phyloP scores from a whole-genome alignment of 495 filamentous ascomycete genomes.

The Neurospora hispaniola region DNA sequence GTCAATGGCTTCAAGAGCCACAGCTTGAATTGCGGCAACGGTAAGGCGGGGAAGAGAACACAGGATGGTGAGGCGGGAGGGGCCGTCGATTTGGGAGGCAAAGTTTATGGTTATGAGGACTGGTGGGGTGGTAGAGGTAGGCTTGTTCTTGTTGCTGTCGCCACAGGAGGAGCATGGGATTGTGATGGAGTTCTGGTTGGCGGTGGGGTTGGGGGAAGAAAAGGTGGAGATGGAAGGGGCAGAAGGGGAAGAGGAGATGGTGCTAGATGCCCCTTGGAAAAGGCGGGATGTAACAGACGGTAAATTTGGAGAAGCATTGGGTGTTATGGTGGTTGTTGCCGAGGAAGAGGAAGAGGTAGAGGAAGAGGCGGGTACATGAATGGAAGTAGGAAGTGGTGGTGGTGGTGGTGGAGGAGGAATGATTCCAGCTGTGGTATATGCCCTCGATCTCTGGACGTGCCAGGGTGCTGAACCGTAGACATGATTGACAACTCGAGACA shows the following conservation, averaged over 20 bases:
- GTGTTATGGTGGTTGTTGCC: conserved; percentile 13
- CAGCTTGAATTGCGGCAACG: neutral
- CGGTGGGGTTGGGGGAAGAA: neutral
- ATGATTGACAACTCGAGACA: neutral
- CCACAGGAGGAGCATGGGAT: no score
- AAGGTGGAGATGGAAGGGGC: neutral
- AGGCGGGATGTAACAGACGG: neutral
- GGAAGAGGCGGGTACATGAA: conserved; percentile 5
- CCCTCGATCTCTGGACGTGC: neutral
- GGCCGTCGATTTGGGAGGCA: neutral
- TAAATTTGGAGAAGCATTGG: conserved; percentile 14
- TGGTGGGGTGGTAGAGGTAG: neutral
- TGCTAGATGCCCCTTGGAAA: neutral
- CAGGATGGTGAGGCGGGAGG: neutral
- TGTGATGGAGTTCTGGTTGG: neutral
- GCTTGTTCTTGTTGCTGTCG: no score
- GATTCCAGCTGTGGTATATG: neutral
- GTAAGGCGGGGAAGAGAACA: neutral
- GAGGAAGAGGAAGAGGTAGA: conserved; percentile 10
- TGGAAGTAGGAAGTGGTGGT: conserved; percentile 16
- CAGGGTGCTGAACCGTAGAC: neutral
- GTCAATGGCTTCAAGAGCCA: no score
- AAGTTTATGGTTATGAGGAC: neutral
- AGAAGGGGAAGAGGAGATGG: conserved; percentile 1
- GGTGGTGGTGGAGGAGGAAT: conserved; percentile 9